Percentiles rank a stretch among this genome's conserved stretches.
phyloP scores from a whole-genome alignment of 805 yeast genomes.

The Nakazawaea wickerhamii region DNA sequence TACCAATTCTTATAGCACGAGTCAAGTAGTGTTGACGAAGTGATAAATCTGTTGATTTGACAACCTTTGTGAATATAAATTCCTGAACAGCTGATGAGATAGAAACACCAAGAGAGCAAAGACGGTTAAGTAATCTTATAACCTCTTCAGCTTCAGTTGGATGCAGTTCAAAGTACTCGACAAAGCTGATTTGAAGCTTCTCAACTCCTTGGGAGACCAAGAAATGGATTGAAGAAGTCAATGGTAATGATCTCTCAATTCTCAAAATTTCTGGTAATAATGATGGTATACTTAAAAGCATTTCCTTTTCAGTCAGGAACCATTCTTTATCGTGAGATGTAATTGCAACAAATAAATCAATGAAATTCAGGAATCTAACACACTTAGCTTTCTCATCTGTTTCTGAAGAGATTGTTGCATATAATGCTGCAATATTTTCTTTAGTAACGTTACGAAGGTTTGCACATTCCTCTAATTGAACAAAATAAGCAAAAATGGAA shows the following conservation, averaged over 20 bases:
- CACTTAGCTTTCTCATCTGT: conserved; percentile 48
- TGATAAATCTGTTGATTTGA: conserved; percentile 41
- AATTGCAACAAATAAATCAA: conserved; percentile 58
- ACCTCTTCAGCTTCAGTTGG: conserved; percentile 32
- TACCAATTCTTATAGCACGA: conserved; percentile 44
- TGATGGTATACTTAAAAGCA: conserved; percentile 37
- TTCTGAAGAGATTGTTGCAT: conserved; percentile 44
- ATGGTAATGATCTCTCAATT: conserved; percentile 34
- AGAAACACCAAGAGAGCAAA: conserved; percentile 41
- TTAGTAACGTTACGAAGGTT: conserved; percentile 54
- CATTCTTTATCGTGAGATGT: conserved; percentile 44
- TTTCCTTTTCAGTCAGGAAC: conserved; percentile 46
- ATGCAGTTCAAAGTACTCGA: conserved; percentile 29
- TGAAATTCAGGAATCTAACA: conserved; percentile 64
- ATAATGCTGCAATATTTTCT: conserved; percentile 43
- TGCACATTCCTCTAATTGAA: conserved; percentile 46
- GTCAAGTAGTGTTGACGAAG: conserved; percentile 46
- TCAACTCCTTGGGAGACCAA: conserved; percentile 67
- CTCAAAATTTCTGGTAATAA: conserved; percentile 38
- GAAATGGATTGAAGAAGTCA: conserved; percentile 58
- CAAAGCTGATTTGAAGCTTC: conserved; percentile 49
- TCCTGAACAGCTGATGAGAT: conserved; percentile 46
- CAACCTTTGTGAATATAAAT: conserved; percentile 52
- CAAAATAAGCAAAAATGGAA: conserved; percentile 61
- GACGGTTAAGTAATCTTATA: conserved; percentile 35